phyloP scores from a whole-genome alignment of 2,329 filamentous ascomycete species.

The Penicillium sp. region DNA sequence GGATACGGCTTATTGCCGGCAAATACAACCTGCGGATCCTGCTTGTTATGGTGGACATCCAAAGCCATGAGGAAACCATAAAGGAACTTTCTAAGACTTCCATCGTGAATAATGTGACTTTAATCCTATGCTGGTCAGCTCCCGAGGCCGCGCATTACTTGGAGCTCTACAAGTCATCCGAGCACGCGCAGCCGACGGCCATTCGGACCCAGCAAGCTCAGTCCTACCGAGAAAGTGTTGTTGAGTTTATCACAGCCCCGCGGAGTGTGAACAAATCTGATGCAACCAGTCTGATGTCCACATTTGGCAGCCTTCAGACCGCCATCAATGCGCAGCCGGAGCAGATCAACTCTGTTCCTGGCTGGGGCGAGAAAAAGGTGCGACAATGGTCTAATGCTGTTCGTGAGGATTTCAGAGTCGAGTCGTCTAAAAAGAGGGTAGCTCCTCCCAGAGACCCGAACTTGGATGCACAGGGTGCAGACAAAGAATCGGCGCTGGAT shows the following conservation, averaged over 20 bases:
- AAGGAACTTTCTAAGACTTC: conserved; percentile 91
- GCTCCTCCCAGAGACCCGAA: conserved; percentile 22
- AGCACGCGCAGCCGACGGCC: conserved; percentile 74
- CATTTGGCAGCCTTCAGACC: conserved; percentile 82
- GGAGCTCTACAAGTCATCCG: conserved; percentile 91
- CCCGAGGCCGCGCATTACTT: conserved; percentile 91
- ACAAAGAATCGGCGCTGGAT: not conserved
- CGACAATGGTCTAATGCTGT: conserved; percentile 78
- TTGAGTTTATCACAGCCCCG: conserved; percentile 89
- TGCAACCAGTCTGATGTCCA: conserved; percentile 81
- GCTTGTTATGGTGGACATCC: conserved; percentile 89
- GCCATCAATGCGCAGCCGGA: conserved; percentile 86
- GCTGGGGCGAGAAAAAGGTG: conserved; percentile 95
- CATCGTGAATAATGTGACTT: conserved; percentile 84
- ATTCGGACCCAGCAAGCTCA: conserved; percentile 83
- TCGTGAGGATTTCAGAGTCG: conserved; percentile 76
- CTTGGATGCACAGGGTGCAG: conserved; percentile 11
- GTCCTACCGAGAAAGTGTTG: conserved; percentile 78
- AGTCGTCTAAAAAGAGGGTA: conserved; percentile 62
- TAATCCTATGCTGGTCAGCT: conserved; percentile 91
- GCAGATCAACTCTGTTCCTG: conserved; percentile 76
- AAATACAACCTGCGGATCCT: conserved; percentile 84
- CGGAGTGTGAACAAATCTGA: conserved; percentile 92
- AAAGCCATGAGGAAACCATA: conserved; percentile 84
- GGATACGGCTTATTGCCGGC: conserved; percentile 77